phyloP scores from a whole-genome alignment of 306 rosid species.

The Albizia julibrissin region DNA sequence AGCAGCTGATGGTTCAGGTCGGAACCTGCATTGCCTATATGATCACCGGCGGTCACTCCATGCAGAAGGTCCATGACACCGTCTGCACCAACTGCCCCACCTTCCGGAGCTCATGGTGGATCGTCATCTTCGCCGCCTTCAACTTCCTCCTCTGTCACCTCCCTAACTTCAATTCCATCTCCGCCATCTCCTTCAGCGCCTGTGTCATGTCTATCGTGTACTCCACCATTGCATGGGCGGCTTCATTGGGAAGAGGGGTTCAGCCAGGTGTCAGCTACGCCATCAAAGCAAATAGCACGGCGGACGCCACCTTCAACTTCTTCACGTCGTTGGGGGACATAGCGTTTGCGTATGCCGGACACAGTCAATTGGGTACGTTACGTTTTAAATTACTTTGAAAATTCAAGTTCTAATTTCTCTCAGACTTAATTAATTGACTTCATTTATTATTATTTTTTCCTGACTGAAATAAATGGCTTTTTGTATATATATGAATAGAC shows the following conservation, averaged over 20 bases:
- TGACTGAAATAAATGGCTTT: background rate
- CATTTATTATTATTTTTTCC: background rate
- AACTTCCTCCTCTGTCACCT: constrained; percentile 72
- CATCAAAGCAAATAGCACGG: constrained; percentile 25
- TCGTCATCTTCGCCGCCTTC: constrained; percentile 54
- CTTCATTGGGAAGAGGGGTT: constrained; percentile 48
- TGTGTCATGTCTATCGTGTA: constrained; percentile 70
- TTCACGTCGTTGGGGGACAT: constrained; percentile 71
- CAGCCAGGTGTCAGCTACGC: constrained; percentile 49
- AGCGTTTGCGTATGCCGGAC: constrained; percentile 91
- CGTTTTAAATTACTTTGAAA: background rate
- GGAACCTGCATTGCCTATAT: constrained; percentile 73
- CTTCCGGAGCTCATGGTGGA: constrained; percentile 53
- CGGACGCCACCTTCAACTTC: constrained; percentile 52
- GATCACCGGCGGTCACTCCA: constrained; percentile 75
- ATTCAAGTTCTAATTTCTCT: background rate
- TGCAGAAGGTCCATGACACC: constrained; percentile 55
- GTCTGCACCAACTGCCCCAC: constrained; percentile 46
- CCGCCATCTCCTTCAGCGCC: constrained; percentile 64
- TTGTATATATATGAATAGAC: constrained; percentile 34
- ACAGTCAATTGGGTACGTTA: constrained; percentile 61
- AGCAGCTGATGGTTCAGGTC: constrained; percentile 70
- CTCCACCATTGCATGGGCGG: constrained; percentile 83
- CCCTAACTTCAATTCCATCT: constrained; percentile 80
- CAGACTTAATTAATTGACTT: background rate